A percentile compares a stretch with the other conserved stretches of the same genome.
These are phyloP conservation scores for Chrysophaeum taylorii DNA, from an alignment of 352 stramenopile genomes.

Conservation along the genomic window DNA sequence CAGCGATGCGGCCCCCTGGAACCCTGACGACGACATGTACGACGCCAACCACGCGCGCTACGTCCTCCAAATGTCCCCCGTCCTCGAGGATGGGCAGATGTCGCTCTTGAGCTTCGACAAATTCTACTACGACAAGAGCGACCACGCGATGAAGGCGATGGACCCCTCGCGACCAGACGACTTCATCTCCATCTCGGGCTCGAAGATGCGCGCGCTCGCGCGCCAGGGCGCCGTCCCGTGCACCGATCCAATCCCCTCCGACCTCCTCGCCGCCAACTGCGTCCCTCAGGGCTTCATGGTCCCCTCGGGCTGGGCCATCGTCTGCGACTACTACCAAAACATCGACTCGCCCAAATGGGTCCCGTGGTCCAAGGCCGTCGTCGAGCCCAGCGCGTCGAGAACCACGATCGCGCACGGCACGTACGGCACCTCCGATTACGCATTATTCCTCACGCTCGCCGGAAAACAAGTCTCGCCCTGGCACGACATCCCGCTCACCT, in stretches of 20 bases:
- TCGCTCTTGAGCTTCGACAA: slow-evolving; percentile 79
- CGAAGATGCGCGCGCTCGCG: slow-evolving; percentile 91
- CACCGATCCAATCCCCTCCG: slow-evolving; percentile 60
- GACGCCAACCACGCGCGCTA: slow-evolving; percentile 90
- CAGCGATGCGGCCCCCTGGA: slow-evolving; percentile 66
- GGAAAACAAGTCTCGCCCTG: slow-evolving; percentile 74
- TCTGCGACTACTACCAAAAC: slow-evolving; percentile 97
- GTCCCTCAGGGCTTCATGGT: slow-evolving; percentile 96
- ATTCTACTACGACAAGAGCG: slow-evolving; percentile 91
- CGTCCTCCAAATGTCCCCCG: slow-evolving; percentile 87
- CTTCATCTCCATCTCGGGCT: slow-evolving; percentile 95
- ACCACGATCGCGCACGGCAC: slow-evolving; percentile 58
- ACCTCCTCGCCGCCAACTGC: slow-evolving; percentile 75
- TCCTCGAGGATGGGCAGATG: slow-evolving; percentile 86
- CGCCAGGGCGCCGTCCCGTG: slow-evolving; percentile 82
- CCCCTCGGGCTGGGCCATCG: slow-evolving; percentile 90
- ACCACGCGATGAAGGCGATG: slow-evolving; percentile 94
- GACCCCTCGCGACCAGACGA: slow-evolving; percentile 77
- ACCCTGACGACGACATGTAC: slow-evolving; percentile 84
- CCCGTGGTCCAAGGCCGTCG: slow-evolving; percentile 53
- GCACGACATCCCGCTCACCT: slow-evolving; percentile 85
- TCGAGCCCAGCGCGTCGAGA: slow-evolving; percentile 59
- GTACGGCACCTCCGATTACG: slow-evolving; percentile 49
- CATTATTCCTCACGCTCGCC: slow-evolving; percentile 46
- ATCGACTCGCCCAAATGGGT: slow-evolving; percentile 67